Percentiles rank a stretch among this genome's conserved stretches.
These are phyloP conservation scores for Trypanosoma caninum DNA, from an alignment of 208 protist genomes.

Conservation along the genomic window DNA sequence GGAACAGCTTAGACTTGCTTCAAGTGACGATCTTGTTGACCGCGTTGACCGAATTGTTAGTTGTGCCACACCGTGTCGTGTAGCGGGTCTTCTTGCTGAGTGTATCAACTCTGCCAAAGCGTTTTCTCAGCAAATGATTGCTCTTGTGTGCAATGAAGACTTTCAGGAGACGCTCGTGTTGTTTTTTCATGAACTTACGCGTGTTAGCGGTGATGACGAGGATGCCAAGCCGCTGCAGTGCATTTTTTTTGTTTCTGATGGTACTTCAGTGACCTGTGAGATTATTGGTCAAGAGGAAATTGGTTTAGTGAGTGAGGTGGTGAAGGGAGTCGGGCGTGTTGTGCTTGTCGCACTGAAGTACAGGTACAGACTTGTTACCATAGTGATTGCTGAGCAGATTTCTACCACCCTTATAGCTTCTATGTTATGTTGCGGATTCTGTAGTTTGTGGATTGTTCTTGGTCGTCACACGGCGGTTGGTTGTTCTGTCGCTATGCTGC, in stretches of 20 bases:
- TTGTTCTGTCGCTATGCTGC: slow-evolving; percentile 4
- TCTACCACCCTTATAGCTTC: slow-evolving; percentile 24
- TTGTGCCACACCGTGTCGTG: slow-evolving; percentile 39
- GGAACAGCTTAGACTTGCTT: slow-evolving; percentile 19
- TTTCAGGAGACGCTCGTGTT: slow-evolving; percentile 1
- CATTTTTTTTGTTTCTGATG: slow-evolving; percentile 57
- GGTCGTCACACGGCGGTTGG: background rate
- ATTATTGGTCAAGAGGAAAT: slow-evolving; percentile 20
- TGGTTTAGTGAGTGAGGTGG: slow-evolving; percentile 7
- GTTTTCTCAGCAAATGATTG: slow-evolving; percentile 35
- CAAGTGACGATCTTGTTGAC: slow-evolving; percentile 18
- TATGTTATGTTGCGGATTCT: slow-evolving; percentile 9
- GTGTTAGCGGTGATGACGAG: background rate
- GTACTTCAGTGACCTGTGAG: slow-evolving; percentile 32
- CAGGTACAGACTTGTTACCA: slow-evolving; percentile 1
- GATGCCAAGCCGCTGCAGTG: slow-evolving; percentile 32
- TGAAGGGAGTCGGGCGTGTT: slow-evolving; percentile 18
- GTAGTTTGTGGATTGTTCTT: slow-evolving; percentile 16
- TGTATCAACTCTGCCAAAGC: slow-evolving; percentile 27
- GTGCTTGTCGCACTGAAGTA: slow-evolving; percentile 24
- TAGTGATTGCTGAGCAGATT: slow-evolving; percentile 23
- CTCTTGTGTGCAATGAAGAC: slow-evolving; percentile 24
- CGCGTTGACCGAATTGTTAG: slow-evolving; percentile 35
- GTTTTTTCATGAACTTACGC: slow-evolving; percentile 9
- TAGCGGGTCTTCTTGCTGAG: slow-evolving; percentile 31